Evolutionary conservation across 2,329 filamentous ascomycete species (phyloP), one percentile per base, ranked within the genome.

Genomic region (Xylaria sp.): DNA sequence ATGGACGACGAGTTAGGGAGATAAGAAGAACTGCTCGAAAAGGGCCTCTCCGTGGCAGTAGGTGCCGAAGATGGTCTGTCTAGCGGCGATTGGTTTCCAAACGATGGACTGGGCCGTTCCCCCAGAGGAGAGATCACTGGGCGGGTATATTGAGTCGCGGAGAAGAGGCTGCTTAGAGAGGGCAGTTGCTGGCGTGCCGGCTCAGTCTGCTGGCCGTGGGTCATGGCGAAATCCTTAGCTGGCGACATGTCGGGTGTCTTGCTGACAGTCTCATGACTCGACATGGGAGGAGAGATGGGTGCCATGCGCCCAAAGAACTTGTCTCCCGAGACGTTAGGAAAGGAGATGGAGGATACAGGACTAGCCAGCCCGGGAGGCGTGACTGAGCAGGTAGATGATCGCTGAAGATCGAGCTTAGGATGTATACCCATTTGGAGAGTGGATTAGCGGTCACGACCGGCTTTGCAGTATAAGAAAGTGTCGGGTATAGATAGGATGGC

Each of bases 121-220:
- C 76, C 75, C 19, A 74, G 69, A 52, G 80, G 77, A 44, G 81
- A 80, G 60, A 76, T 75, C 54, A 78, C 66, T 30, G 78, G 73
- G 53, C 77, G 74, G 39, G 76, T 71, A 51, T 76, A 70, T 4
- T 78, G 72, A 9, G 78, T 74, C 4, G 79, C 79, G 2, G 80
- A 80, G 65, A 85, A 83, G 13, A 85, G 72, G 65, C 81, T 84
- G 71, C 80, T 84, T 64, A 85, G 66, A 4, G 83, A 79, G 1
- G 83, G 83, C 19, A 85, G 76, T 65, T 82, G 79, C 64, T 81
- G 80, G 59, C 76, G 75, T 52, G 73, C 65, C 49, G 69, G 69
- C 66, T 66, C 57, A 35, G 62, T 61, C 30, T 50, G 52, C 67
- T 72, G 74, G 55, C 67, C 64, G 52, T 72, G 72, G 34, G 69